phyloP scores from a whole-genome alignment of 192 early-diverging fungal genomes.

The Paraglomus occultum region DNA sequence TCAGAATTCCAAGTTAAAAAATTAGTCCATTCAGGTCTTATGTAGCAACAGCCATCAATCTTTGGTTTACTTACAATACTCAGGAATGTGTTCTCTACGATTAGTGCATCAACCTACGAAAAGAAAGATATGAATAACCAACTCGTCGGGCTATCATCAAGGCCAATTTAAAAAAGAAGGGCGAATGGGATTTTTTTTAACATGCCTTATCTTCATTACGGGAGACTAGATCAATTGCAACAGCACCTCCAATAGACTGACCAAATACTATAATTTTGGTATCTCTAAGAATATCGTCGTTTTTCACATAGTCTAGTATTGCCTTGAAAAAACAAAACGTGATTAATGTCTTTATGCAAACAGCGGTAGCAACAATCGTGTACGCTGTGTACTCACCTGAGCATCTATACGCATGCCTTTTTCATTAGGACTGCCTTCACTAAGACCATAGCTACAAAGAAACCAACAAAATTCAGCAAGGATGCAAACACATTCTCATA shows the following conservation, averaged over 20 bases:
- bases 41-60: background rate
- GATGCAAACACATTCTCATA: background rate
- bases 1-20: slow-evolving; percentile 7
- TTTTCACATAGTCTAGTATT: slow-evolving; percentile 78
- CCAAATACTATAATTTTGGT: slow-evolving; percentile 89
- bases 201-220: slow-evolving; percentile 59
- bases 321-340: slow-evolving; percentile 46
- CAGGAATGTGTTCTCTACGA: slow-evolving; percentile 95
- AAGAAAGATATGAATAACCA: background rate
- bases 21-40: background rate
- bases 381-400: slow-evolving; percentile 46
- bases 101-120: slow-evolving; percentile 66
- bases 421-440: slow-evolving; percentile 84
- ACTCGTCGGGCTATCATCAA: too few relatives aligned
- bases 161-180: background rate
- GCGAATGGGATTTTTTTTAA: background rate
- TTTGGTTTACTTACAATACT: slow-evolving; percentile 60
- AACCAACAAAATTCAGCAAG: background rate
- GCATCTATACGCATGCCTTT: slow-evolving; percentile 87
- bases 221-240: slow-evolving; percentile 84
- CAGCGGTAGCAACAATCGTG: background rate
- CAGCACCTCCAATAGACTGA: slow-evolving; percentile 96
- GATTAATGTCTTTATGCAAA: background rate
- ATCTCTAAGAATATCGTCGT: slow-evolving; percentile 68
- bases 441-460: slow-evolving; percentile 71